Evolutionary conservation across 1,284 basidiomycete genomes (phyloP).

Genomic region (Fomitopsis palustris): DNA sequence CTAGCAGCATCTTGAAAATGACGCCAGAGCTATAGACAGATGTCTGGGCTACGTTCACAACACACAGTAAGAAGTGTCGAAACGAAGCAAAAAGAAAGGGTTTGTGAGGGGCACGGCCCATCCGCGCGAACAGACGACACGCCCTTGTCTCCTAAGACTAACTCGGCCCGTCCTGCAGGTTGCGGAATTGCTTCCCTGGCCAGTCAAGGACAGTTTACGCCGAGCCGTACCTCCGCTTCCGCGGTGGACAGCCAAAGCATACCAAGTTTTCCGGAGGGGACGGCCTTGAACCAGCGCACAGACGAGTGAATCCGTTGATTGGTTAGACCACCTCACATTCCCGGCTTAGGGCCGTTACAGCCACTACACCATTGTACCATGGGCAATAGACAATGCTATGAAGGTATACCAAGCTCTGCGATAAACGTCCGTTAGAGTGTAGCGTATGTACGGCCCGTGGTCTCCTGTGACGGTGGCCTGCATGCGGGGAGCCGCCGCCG

Average conservation of each 20-base stretch:
- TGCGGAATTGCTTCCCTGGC: conserved; percentile 90
- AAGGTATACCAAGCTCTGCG: too few relatives aligned
- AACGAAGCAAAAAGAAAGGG: conserved; percentile 45
- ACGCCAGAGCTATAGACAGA: too few relatives aligned
- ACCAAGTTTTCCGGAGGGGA: conserved; percentile 59
- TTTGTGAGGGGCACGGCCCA: conserved; percentile 71
- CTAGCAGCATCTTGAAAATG: background rate
- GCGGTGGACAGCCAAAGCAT: conserved; percentile 53
- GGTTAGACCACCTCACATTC: conserved; percentile 68
- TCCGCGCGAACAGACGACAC: conserved; percentile 74
- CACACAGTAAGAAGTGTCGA: background rate
- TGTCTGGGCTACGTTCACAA: too few relatives aligned
- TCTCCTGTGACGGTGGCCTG: background rate
- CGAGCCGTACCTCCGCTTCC: conserved; percentile 61
- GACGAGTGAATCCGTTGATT: conserved; percentile 55
- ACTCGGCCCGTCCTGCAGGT: conserved; percentile 78
- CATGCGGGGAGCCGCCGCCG: background rate
- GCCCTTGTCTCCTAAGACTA: conserved; percentile 86
- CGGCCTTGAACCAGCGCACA: conserved; percentile 57
- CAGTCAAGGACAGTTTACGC: conserved; percentile 79
- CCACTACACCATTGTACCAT: conserved; percentile 57
- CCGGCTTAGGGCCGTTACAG: conserved; percentile 75
- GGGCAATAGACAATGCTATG: background rate
- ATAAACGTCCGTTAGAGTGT: too few relatives aligned
- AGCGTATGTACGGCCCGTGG: background rate